Conservation (phyloP, 148 eudicot genomes). For the Cornus controversa region DNA sequence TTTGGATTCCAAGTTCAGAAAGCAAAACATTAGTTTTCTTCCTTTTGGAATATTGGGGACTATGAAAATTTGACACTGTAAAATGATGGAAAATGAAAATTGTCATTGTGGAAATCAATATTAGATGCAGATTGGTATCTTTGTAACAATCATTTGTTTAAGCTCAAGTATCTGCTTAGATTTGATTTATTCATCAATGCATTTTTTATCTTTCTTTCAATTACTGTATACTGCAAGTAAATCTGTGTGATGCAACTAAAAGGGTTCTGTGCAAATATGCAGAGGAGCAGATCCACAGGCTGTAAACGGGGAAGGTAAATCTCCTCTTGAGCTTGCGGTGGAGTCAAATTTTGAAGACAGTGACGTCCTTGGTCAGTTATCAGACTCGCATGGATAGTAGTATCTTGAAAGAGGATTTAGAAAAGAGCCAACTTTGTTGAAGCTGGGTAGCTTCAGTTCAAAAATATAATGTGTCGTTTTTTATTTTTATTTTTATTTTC, state of each 20-base stretch:
- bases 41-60: neutral
- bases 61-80: neutral
- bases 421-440: conserved; percentile 6
- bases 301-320: conserved; percentile 57
- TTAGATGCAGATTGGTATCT: neutral
- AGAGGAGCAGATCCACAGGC: conserved; percentile 86
- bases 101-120: neutral
- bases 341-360: conserved; percentile 64
- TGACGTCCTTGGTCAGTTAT: conserved; percentile 64
- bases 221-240: neutral
- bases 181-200: neutral
- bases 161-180: neutral
- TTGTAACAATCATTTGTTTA: neutral
- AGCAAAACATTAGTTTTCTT: neutral
- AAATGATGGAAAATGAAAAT: neutral
- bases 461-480: neutral
- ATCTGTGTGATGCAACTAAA: neutral
- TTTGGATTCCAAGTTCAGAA: neutral
- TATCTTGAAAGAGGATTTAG: conserved; percentile 14
- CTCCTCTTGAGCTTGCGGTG: conserved; percentile 61
- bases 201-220: neutral
- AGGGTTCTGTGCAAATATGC: conserved; percentile 21
- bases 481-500: neutral
- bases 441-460: conserved; percentile 22
- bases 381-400: conserved; percentile 46